These are phyloP conservation scores for Boletus austroedulis DNA, from an alignment of 1,284 basidiomycete genomes.

Conservation along the genomic window DNA sequence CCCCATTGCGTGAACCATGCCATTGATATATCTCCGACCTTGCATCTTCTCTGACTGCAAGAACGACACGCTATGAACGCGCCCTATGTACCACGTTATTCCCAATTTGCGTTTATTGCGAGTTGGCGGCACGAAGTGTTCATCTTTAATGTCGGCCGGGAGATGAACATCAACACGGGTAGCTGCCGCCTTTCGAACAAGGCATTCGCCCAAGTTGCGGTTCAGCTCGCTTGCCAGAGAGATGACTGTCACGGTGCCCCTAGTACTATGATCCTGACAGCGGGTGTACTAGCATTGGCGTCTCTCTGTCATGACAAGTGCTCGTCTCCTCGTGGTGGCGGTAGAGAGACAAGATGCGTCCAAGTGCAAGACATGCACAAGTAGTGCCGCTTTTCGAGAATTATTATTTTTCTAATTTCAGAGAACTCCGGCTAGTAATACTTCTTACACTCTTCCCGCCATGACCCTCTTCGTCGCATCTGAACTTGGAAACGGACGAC, in stretches of 20 bases:
- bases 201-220: not conserved
- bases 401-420: slow-evolving; percentile 35
- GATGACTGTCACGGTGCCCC: not conserved
- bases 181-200: not conserved
- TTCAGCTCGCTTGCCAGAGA: not conserved
- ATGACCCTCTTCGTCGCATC: slow-evolving; percentile 20
- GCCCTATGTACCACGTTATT: not conserved
- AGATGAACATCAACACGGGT: not conserved
- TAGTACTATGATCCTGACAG: not conserved
- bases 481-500: slow-evolving; percentile 5
- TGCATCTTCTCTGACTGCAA: not conserved
- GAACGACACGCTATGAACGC: slow-evolving; percentile 3
- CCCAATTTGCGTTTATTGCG: not conserved
- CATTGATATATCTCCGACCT: slow-evolving; percentile 10
- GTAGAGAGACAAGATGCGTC: slow-evolving; percentile 9
- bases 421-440: slow-evolving; percentile 32
- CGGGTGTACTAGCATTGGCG: not conserved
- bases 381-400: slow-evolving; percentile 27
- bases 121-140: slow-evolving; percentile 7
- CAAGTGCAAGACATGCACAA: slow-evolving; percentile 3
- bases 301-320: not conserved
- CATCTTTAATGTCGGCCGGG: not conserved
- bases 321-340: not conserved
- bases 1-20: slow-evolving; percentile 5
- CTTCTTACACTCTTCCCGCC: slow-evolving; percentile 32